Evolutionary conservation across 1,284 basidiomycete genomes (phyloP).

Genomic region (Pascua sp.): DNA sequence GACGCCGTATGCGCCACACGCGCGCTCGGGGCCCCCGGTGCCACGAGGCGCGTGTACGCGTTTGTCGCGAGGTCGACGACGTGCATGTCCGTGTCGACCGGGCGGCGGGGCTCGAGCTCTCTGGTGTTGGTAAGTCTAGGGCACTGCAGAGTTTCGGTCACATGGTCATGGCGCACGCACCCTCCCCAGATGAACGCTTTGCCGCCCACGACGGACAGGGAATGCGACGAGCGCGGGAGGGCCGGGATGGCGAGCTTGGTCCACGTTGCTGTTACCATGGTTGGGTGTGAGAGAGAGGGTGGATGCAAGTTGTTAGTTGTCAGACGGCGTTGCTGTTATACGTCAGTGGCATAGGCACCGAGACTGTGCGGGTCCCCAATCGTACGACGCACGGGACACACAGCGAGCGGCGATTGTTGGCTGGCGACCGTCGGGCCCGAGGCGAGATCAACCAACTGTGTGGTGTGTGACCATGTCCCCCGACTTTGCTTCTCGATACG

Average conservation of each 20-base stretch:
- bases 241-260: slow-evolving; percentile 1
- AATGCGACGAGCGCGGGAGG: slow-evolving; percentile 31
- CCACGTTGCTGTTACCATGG: slow-evolving; percentile 1
- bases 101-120: slow-evolving; percentile 26
- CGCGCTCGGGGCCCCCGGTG: slow-evolving; percentile 19
- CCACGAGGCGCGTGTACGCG: slow-evolving; percentile 14
- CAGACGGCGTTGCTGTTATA: too few relatives aligned
- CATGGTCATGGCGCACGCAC: background rate
- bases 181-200: slow-evolving; percentile 16
- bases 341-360: too few relatives aligned
- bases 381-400: too few relatives aligned
- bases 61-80: slow-evolving; percentile 23
- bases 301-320: too few relatives aligned
- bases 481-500: too few relatives aligned
- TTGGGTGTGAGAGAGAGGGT: background rate
- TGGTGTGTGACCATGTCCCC: too few relatives aligned
- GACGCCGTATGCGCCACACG: slow-evolving; percentile 31
- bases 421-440: too few relatives aligned
- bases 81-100: slow-evolving; percentile 28
- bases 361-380: too few relatives aligned
- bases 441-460: too few relatives aligned
- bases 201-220: slow-evolving; percentile 16
- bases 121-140: too few relatives aligned
- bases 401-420: too few relatives aligned
- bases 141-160: too few relatives aligned